Evolutionary conservation across 306 rosid genomes (phyloP).

Genomic region (Elaeagnus macrophylla): DNA sequence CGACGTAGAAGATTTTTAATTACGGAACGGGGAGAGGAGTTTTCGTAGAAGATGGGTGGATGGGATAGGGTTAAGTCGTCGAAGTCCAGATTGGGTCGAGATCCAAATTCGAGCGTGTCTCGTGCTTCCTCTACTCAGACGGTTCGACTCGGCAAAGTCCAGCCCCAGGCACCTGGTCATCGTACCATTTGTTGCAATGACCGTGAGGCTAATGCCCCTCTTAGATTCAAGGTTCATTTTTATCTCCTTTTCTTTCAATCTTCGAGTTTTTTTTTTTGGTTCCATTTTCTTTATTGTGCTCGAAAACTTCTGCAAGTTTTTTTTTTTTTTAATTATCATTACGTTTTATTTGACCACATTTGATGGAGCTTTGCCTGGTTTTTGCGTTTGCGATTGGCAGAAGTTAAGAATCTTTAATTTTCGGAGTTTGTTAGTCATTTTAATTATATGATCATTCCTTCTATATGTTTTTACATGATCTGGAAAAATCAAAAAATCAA

Average conservation of each 20-base stretch:
- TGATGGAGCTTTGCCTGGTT: too few relatives aligned
- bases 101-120: slow-evolving; percentile 12
- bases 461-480: too few relatives aligned
- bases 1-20: background rate
- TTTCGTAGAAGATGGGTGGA: slow-evolving; percentile 45
- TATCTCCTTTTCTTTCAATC: background rate
- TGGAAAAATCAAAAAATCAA: too few relatives aligned
- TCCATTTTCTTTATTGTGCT: background rate
- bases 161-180: slow-evolving; percentile 84
- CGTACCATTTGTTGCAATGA: slow-evolving; percentile 88
- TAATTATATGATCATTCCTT: too few relatives aligned
- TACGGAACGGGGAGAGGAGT: slow-evolving; percentile 6
- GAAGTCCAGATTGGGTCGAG: slow-evolving; percentile 39
- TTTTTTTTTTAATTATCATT: background rate
- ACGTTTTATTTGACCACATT: background rate
- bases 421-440: too few relatives aligned
- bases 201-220: slow-evolving; percentile 60
- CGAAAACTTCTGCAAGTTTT: background rate
- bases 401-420: too few relatives aligned
- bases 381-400: too few relatives aligned
- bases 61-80: slow-evolving; percentile 54
- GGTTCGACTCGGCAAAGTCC: slow-evolving; percentile 85
- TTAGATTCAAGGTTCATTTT: slow-evolving; percentile 59
- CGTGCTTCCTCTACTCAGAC: slow-evolving; percentile 41
- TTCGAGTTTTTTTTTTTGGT: background rate